Conservation (phyloP, 2,329 filamentous ascomycete species). For the Exserohilum turcica region DNA sequence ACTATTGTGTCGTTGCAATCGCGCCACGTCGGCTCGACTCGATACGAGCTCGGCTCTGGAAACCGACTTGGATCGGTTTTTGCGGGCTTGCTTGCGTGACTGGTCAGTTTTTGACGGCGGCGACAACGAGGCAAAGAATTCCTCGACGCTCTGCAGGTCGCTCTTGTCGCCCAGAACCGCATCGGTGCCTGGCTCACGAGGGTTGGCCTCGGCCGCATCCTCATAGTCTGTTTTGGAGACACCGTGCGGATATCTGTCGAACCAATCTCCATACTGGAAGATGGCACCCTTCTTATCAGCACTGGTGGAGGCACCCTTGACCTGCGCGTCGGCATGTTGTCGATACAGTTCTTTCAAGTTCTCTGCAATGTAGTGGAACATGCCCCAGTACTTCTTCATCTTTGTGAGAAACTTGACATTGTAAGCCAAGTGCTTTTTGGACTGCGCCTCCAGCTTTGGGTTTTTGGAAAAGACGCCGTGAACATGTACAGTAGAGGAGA, state of each 20-base stretch:
- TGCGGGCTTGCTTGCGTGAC: conserved; percentile 58
- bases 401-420: conserved; percentile 90
- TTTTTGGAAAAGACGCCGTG: conserved; percentile 90
- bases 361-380: conserved; percentile 97
- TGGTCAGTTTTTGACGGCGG: conserved; percentile 59
- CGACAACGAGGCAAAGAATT: conserved; percentile 85
- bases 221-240: conserved; percentile 84
- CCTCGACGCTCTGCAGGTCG: conserved; percentile 90
- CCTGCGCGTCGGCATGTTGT: conserved; percentile 79
- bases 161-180: conserved; percentile 86
- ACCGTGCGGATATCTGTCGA: conserved; percentile 90
- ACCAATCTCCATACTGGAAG: conserved; percentile 98
- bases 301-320: conserved; percentile 62
- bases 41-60: conserved; percentile 38
- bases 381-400: conserved; percentile 98
- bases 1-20: conserved; percentile 25
- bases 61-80: conserved; percentile 46
- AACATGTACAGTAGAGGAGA: conserved; percentile 92
- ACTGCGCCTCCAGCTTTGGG: conserved; percentile 71
- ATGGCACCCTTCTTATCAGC: conserved; percentile 59
- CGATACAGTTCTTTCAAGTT: conserved; percentile 89
- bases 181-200: conserved; percentile 81
- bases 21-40: too few relatives aligned
- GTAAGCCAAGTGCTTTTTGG: conserved; percentile 81
- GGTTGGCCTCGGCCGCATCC: conserved; percentile 69